These are phyloP conservation scores for Oryza glaberrima DNA, from an alignment of 176 grass and related monocot genomes.

Conservation along the genomic window DNA sequence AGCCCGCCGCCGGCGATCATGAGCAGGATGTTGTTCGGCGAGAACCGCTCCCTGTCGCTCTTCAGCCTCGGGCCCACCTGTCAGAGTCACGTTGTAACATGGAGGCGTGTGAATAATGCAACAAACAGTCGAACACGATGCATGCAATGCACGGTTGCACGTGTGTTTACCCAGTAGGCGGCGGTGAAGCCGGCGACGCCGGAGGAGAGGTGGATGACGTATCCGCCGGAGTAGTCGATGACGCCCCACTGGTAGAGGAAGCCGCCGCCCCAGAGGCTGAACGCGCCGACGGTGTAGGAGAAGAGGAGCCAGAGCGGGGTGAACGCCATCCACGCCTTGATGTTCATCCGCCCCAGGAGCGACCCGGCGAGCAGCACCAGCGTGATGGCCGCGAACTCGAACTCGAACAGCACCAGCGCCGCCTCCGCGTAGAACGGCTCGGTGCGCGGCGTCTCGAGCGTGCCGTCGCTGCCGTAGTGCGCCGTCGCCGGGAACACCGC, in stretches of 20 bases:
- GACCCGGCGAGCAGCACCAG: slow-evolving; percentile 77
- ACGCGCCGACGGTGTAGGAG: slow-evolving; percentile 73
- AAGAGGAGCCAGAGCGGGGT: slow-evolving; percentile 71
- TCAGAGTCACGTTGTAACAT: background rate
- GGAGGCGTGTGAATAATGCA: background rate
- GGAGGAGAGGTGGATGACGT: background rate
- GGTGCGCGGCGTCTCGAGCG: slow-evolving; percentile 41
- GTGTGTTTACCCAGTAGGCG: background rate
- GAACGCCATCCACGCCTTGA: slow-evolving; percentile 86
- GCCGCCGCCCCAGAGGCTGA: slow-evolving; percentile 84
- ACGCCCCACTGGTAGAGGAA: slow-evolving; percentile 60
- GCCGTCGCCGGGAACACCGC: slow-evolving; percentile 59
- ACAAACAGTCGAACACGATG: background rate
- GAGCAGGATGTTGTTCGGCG: slow-evolving; percentile 73
- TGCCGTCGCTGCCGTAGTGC: slow-evolving; percentile 47
- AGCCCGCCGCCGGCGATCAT: slow-evolving; percentile 73
- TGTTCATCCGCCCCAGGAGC: slow-evolving; percentile 80
- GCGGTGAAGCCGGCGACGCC: background rate
- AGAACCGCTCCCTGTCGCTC: slow-evolving; percentile 71
- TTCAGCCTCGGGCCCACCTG: slow-evolving; percentile 81
- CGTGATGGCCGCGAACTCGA: slow-evolving; percentile 71
- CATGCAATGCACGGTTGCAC: background rate
- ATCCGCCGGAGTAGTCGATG: background rate
- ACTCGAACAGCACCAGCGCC: slow-evolving; percentile 73
- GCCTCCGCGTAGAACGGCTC: slow-evolving; percentile 74